These are phyloP conservation scores for Boletus huronensis DNA, from an alignment of 768 basidiomycete species.

Conservation along the genomic window DNA sequence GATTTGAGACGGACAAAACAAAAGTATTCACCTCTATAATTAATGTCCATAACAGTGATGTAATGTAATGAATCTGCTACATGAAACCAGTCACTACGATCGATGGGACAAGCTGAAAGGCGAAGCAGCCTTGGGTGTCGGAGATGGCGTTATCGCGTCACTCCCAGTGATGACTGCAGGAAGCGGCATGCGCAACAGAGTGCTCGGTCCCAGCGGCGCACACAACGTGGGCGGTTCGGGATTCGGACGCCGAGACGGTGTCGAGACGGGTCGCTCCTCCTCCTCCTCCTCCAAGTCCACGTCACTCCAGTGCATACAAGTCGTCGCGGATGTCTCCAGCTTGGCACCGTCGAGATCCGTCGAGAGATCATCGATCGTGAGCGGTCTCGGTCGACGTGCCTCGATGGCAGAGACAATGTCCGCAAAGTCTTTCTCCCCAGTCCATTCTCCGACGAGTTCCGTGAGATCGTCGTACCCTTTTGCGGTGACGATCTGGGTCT, in stretches of 20 bases:
- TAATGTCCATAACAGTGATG: neutral
- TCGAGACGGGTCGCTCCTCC: conserved; percentile 35
- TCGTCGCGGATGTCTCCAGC: neutral
- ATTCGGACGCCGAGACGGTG: conserved; percentile 52
- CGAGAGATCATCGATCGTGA: conserved; percentile 9
- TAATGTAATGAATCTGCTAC: neutral
- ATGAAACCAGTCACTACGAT: neutral
- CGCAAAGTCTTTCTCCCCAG: conserved; percentile 59
- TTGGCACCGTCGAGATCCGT: neutral
- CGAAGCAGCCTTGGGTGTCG: conserved; percentile 27
- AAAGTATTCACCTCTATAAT: neutral
- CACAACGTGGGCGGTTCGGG: conserved; percentile 53
- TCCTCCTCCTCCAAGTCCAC: conserved; percentile 22
- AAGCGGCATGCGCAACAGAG: conserved; percentile 33
- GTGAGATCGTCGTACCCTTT: conserved; percentile 60
- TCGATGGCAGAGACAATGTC: conserved; percentile 50
- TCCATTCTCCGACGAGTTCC: conserved; percentile 49
- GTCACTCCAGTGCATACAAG: neutral
- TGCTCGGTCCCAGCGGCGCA: conserved; percentile 41
- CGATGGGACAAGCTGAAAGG: conserved; percentile 10
- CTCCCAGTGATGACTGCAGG: conserved; percentile 41
- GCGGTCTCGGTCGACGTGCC: conserved; percentile 21
- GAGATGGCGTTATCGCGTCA: conserved; percentile 47
- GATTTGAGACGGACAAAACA: neutral
- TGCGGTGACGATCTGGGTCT: conserved; percentile 51